Base-by-base conservation (phyloP, 768 basidiomycete species). In the Podaxis sp. region DNA sequence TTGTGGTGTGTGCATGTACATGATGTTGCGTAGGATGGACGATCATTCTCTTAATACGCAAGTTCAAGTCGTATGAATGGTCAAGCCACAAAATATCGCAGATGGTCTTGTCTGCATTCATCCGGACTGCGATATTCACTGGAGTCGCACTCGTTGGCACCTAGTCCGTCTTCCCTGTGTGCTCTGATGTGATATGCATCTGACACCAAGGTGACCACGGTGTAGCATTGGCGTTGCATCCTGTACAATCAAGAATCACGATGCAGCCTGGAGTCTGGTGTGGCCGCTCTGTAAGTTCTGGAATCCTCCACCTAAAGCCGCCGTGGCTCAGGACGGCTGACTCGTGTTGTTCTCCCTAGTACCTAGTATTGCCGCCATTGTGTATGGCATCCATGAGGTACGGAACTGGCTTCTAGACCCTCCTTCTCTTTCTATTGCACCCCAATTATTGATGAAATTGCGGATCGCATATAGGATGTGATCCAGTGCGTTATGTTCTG, bases 81-180 rank as follows among this genome's bases (percentile, higher is more conserved):
- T 30, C 60, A 30, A 61, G 38, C 24, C 17, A n/a, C 11, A 61
- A 53, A n/a, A 8, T 61, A 0, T 60, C 59, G 36, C 59, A 54
- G 17, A 44, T 54, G 52, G 51, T 54, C 33, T 28, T 53, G 15
- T 61, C 60, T 19, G 60, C 60, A 4, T 61, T 61, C 60, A 54
- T 61, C 28, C 60, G 60, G 22, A 60, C 59, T 38, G 7, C 8
- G 19, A 28, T 52, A 2, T 60, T 60, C 19, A 52, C 22, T 17
- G 59, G 48, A 28, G 13, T 60, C 26, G 46, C 49, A 8, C 22
- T 60, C 2, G 59, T 28, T 39, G 59, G 59, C 19, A 39, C 39
- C 33, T 17, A 46, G 42, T 61, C 39, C 15, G 52, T 53, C 19
- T 19, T 53, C 39, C n/a, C 11, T 13, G 19, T 11, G 4, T 13